These are phyloP conservation scores for Acanthamoeba healyi DNA, from an alignment of 208 protist species.

Conservation along the genomic window DNA sequence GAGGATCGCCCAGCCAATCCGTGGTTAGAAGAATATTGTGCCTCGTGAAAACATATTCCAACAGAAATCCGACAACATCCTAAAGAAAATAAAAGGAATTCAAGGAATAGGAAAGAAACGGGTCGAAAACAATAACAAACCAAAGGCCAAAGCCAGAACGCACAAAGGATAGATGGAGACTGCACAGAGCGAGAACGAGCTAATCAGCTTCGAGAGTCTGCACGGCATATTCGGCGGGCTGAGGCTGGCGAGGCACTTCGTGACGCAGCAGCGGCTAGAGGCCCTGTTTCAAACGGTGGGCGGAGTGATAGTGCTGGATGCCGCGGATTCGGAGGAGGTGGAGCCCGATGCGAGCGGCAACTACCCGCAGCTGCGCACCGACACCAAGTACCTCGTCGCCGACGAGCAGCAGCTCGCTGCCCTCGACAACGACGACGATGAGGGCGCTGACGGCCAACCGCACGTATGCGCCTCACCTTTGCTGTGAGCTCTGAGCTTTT, in stretches of 20 bases:
- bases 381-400: slow-evolving; percentile 4
- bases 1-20: too few species aligned
- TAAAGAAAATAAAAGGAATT: too few species aligned
- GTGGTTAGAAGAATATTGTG: too few species aligned
- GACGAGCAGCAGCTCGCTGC: background rate
- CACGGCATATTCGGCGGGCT: slow-evolving; percentile 24
- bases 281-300: slow-evolving; percentile 4
- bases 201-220: slow-evolving; percentile 37
- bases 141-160: too few species aligned
- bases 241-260: slow-evolving; percentile 25
- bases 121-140: too few species aligned
- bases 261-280: slow-evolving; percentile 9
- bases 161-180: background rate
- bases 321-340: slow-evolving; percentile 17
- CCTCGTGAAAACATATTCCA: too few species aligned
- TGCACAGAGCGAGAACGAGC: background rate
- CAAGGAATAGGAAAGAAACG: too few species aligned
- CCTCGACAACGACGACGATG: background rate
- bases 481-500: background rate
- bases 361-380: slow-evolving; percentile 5
- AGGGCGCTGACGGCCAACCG: background rate
- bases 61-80: too few species aligned
- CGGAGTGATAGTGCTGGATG: slow-evolving; percentile 16
- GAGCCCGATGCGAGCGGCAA: background rate
- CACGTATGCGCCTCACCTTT: background rate